Base-by-base conservation (phyloP, 805 yeast genomes). In the Saturnispora serradocipensis region DNA sequence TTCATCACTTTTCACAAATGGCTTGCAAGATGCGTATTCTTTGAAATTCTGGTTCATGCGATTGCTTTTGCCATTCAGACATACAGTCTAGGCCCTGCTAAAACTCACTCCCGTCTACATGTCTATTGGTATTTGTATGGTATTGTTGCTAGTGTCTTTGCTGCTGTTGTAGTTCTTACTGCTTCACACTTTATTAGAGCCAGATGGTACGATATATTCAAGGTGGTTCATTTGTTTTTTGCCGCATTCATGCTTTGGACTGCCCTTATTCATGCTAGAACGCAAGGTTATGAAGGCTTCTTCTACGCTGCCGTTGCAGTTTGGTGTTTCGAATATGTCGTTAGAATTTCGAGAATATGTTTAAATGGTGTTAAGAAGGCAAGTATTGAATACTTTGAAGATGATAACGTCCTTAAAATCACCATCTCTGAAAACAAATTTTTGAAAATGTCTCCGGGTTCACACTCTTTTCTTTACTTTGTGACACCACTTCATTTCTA, bases 1-100 rank as follows among this genome's bases (percentile, higher is more conserved):
- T 82, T 79, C 60, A 69, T 80, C 45, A 67, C 76, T 30, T 77
- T 74, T 58, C 88, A 82, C 61, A 72, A 83, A 48, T 81, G 84
- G 67, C 55, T 79, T 8, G 73, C 81, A 1, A 70, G 86, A 54
- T 63, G 73, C 11, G 60, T 70, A 2, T 63, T 68, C 35, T 48
- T 72, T 2, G 65, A 72, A 28, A 59, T 79, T 40, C 60, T 81
- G 3, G 60, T 78, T 6, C 87, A 82, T 54, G 68, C 66, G 2
- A 53, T 56, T 46, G 58, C 68, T 2, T 60, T 67, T 62, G 55
- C 61, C 30, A 42, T 60, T 35, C 66, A 62, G 49, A 56, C 67
- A 24, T 45, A 53, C 32, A 54, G 44, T 4, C 20, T 57, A 4
- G 67, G 61, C 13, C 18, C 34, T 18, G 28, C 43, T 13, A 58